Evolutionary conservation across 1,284 basidiomycete genomes (phyloP).

Genomic region (Neonothopanus nambi): DNA sequence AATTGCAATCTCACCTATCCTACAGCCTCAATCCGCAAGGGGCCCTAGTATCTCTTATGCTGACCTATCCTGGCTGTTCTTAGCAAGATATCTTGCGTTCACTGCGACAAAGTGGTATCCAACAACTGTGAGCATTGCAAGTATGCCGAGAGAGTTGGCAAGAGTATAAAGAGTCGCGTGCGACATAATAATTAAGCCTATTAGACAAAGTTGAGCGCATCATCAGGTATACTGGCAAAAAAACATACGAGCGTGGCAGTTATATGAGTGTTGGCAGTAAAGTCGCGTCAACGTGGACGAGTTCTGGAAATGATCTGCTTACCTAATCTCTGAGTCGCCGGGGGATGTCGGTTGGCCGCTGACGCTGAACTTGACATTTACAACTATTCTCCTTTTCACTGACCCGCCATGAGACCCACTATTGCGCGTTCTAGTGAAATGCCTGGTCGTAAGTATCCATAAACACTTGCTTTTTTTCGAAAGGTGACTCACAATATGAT

Average conservation of each 20-base stretch:
- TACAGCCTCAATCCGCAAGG: too few species aligned
- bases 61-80: constrained; percentile 14
- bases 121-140: constrained; percentile 82
- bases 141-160: constrained; percentile 80
- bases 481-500: constrained; percentile 17
- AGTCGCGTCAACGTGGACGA: background rate
- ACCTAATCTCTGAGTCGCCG: background rate
- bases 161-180: constrained; percentile 80
- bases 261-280: background rate
- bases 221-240: constrained; percentile 3
- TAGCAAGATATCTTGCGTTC: constrained; percentile 57
- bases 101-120: constrained; percentile 87
- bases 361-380: background rate
- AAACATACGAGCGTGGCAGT: constrained; percentile 2
- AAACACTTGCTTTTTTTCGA: background rate
- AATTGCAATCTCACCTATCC: background rate
- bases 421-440: constrained; percentile 63
- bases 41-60: background rate
- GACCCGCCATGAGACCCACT: constrained; percentile 66
- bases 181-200: constrained; percentile 60
- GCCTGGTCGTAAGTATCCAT: constrained; percentile 66
- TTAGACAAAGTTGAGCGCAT: background rate
- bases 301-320: constrained; percentile 3
- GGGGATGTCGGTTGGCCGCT: background rate
- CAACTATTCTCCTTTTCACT: background rate